A percentile compares a stretch with the other conserved stretches of the same genome.
Conservation (phyloP, 2,329 filamentous ascomycete species). For the Scleromitrula shiraiana region DNA sequence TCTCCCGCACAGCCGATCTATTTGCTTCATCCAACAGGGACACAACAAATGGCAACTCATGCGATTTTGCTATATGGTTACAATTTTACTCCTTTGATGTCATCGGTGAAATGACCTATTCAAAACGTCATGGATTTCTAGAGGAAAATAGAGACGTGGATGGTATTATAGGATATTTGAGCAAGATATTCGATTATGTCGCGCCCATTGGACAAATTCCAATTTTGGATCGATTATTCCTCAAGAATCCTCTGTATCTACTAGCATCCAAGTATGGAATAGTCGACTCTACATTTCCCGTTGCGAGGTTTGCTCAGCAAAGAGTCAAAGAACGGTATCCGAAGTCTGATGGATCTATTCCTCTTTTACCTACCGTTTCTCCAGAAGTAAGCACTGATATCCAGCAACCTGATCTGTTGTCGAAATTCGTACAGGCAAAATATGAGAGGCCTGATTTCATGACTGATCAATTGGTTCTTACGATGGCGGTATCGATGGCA, state of each 20-base stretch:
- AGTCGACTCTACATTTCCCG: constrained; percentile 61
- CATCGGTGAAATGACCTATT: constrained; percentile 70
- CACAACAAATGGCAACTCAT: constrained; percentile 30
- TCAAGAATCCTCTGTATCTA: constrained; percentile 68
- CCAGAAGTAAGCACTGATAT: constrained; percentile 11
- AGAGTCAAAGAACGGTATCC: constrained; percentile 57
- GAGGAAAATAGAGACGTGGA: constrained; percentile 69
- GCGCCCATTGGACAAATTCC: constrained; percentile 71
- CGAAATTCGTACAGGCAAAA: constrained; percentile 63
- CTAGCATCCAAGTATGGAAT: constrained; percentile 59
- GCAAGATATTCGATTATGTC: constrained; percentile 60
- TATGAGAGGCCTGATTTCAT: constrained; percentile 63
- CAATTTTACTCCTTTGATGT: constrained; percentile 80
- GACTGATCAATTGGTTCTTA: constrained; percentile 60
- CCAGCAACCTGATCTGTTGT: constrained; percentile 53
- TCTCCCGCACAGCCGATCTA: constrained; percentile 51
- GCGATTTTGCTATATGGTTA: constrained; percentile 64
- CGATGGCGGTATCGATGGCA: constrained; percentile 64
- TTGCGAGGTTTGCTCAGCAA: constrained; percentile 62
- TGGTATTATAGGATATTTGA: constrained; percentile 60
- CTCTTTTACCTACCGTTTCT: constrained; percentile 16
- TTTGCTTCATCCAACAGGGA: constrained; percentile 36
- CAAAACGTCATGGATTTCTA: constrained; percentile 66
- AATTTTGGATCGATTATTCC: constrained; percentile 57
- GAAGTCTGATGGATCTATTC: neutral